Conservation (phyloP, 2,329 filamentous ascomycete species). For the Neofusicoccum sp. region DNA sequence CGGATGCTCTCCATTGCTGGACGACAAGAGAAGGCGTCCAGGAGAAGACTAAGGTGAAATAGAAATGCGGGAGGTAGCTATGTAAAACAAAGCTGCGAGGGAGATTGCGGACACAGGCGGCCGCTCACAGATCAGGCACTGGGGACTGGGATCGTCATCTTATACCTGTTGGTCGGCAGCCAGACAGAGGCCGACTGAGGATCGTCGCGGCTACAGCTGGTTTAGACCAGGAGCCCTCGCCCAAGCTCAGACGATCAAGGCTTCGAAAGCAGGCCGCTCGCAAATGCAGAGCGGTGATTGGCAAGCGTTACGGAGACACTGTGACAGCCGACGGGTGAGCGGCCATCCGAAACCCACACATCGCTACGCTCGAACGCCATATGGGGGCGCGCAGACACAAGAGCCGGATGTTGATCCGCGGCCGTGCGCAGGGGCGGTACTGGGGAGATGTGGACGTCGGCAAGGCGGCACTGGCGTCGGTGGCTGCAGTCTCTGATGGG, state of each 20-base stretch:
- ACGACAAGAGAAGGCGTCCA: too few relatives aligned
- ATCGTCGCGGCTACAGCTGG: not conserved
- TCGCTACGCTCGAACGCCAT: too few relatives aligned
- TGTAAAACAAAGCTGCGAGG: not conserved
- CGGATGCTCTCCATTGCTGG: conserved; percentile 10
- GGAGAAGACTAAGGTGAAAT: not conserved
- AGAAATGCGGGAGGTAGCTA: not conserved
- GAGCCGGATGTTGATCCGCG: too few relatives aligned
- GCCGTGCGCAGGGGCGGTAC: too few relatives aligned
- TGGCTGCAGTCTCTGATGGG: too few relatives aligned
- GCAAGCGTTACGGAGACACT: not conserved
- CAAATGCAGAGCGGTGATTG: not conserved
- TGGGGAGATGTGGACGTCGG: too few relatives aligned
- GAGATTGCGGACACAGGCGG: not conserved
- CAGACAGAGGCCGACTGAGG: not conserved
- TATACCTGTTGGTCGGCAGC: not conserved
- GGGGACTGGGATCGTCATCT: not conserved
- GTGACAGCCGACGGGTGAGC: not conserved
- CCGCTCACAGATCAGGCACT: not conserved
- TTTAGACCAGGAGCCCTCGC: not conserved
- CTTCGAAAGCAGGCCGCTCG: not conserved
- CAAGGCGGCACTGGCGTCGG: too few relatives aligned
- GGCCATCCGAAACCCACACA: not conserved
- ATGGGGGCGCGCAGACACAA: too few relatives aligned
- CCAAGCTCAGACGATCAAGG: not conserved